Base-by-base conservation (phyloP, 2,329 filamentous ascomycete species). In the Talaromyces sp. region DNA sequence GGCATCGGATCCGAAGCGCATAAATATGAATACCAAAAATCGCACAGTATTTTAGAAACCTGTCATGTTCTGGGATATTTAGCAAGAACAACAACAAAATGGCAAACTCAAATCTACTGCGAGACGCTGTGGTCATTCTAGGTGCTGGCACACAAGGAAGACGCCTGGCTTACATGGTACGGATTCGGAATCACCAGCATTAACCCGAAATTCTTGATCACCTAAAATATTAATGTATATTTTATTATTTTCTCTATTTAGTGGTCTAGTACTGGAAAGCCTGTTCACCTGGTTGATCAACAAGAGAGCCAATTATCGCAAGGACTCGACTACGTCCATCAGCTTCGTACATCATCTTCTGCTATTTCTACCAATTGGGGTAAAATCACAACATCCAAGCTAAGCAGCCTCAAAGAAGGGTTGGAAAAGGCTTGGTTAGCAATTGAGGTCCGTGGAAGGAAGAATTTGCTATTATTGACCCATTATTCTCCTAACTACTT, bases 151-250 rank as follows among this genome's bases (percentile, higher is more conserved):
- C 72, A 28, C 73, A 76, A 63, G 73, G 73, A 4, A 66, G 72
- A 59, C 67, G 73, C n/a, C 67, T 76, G 18, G 73, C 73, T 44
- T 73, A 71, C 52, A 76, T 76, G 73, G 73, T 75, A 66, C 60
- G 65, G n/a, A 56, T 42, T 16, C 42, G 44, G 23, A 5, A 47
- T 10, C 8, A 12, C 27, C 23, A 27, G 6, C 8, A 40, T 23
- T 12, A 23, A 27, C 7, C 5, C 23, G 23, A 8, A 40, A 2
- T 36, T 42, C n/a, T 27, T 36, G 36, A 7, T 44, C 28, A 40
- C n/a, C 10, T 28, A 4, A 12, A 57, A 18, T 31, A 28, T 23
- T 30, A 55, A 36, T 55, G 0, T 5, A 33, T 9, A 18, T 23
- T 14, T 47, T 27, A 36, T 36, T 27, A 23, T 42, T 50, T 55